These are phyloP conservation scores for Xenosphaeropsis pyriputrescens DNA, from an alignment of 2,329 filamentous ascomycete genomes.

Conservation along the genomic window DNA sequence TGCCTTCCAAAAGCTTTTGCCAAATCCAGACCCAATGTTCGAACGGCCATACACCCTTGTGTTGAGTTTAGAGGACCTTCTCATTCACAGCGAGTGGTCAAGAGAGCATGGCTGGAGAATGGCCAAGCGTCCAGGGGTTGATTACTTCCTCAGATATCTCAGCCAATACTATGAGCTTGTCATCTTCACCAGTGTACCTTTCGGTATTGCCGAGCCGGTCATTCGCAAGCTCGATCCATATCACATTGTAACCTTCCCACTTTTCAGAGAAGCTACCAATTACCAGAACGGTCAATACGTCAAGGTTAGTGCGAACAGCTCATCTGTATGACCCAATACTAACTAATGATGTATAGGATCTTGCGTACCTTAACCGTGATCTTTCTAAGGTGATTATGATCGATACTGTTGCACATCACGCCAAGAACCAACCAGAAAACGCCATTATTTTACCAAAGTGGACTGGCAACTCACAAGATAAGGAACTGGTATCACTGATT, in stretches of 20 bases:
- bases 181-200: conserved; percentile 82
- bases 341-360: conserved; percentile 43
- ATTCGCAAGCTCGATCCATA: conserved; percentile 90
- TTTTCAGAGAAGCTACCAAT: conserved; percentile 92
- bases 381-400: conserved; percentile 90
- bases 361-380: conserved; percentile 95
- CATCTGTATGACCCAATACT: conserved; percentile 5
- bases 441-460: conserved; percentile 85
- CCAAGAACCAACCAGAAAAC: conserved; percentile 88
- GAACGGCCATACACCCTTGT: conserved; percentile 86
- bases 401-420: conserved; percentile 72
- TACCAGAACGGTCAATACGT: conserved; percentile 94
- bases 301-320: conserved; percentile 48
- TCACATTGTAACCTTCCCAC: conserved; percentile 86
- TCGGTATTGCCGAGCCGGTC: conserved; percentile 71
- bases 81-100: conserved; percentile 90
- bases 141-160: conserved; percentile 95
- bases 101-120: conserved; percentile 90
- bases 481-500: conserved; percentile 74
- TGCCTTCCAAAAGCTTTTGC: conserved; percentile 84
- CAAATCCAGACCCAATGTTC: conserved; percentile 63
- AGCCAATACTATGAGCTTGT: conserved; percentile 98
- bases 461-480: conserved; percentile 72
- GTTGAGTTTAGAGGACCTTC: conserved; percentile 80
- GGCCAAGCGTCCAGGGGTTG: conserved; percentile 85